Evolutionary conservation across 495 filamentous ascomycete genomes (phyloP).

Genomic region (Aspergillus carlsbadensis): DNA sequence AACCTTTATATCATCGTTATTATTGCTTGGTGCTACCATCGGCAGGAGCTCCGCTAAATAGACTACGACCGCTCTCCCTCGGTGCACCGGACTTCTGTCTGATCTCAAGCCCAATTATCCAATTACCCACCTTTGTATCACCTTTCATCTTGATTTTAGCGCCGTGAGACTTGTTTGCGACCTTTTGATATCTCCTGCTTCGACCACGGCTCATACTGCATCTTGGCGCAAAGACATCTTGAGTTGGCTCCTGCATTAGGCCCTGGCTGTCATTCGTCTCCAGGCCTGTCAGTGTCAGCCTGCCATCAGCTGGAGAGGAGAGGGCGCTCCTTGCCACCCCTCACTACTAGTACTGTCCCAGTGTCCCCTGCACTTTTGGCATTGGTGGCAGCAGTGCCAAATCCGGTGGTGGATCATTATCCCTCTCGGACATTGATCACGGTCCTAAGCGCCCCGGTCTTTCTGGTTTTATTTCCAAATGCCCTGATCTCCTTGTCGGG

Average conservation of each 20-base stretch:
- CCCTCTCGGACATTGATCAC: constrained; percentile 19
- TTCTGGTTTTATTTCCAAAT: constrained; percentile 22
- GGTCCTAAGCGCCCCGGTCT: constrained; percentile 15
- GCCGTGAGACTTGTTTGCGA: constrained; percentile 3
- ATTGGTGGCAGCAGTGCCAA: constrained; percentile 23
- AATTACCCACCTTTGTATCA: constrained; percentile 9
- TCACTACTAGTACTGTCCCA: no score
- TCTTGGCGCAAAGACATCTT: constrained; percentile 21
- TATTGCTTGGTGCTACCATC: constrained; percentile 5
- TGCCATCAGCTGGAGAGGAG: constrained; percentile 11
- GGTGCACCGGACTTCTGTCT: constrained; percentile 3
- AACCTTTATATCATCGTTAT: constrained; percentile 12
- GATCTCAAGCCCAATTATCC: constrained; percentile 2
- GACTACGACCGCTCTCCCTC: not conserved
- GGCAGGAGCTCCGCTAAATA: constrained; percentile 8
- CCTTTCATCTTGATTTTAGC: constrained; percentile 1
- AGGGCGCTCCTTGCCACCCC: constrained; percentile 10
- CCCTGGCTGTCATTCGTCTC: constrained; percentile 2
- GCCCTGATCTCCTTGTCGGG: constrained; percentile 17
- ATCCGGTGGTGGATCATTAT: constrained; percentile 22
- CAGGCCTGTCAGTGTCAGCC: constrained; percentile 9
- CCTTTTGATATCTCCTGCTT: constrained; percentile 13
- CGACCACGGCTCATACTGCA: constrained; percentile 6
- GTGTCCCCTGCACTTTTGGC: constrained; percentile 6
- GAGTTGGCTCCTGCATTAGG: constrained; percentile 22